Base-by-base conservation (phyloP, 331 rosid species). In the Arachis monticola region DNA sequence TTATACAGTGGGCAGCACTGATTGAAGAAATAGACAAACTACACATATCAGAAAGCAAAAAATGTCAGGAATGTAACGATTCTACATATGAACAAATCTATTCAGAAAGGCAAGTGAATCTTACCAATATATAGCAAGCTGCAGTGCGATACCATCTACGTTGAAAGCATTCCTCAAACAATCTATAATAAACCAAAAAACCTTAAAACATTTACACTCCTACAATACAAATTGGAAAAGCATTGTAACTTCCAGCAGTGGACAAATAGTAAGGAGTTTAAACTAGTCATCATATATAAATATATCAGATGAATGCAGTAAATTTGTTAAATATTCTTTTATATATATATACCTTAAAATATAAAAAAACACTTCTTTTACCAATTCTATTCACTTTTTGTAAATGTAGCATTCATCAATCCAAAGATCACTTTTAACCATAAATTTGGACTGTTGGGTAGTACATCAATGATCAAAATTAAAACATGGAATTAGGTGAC, bases 151-250 rank as follows among this genome's bases (percentile, higher is more conserved):
- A 94, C 97, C 99, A 94, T 88, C 99, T 92, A 53, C 90, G 91
- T 79, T 94, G 97, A 86, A 94, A 92, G 86, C 99, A 94, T 83
- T 94, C 99, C 89, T 94, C 99, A 77, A 94, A 94, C 87, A 94
- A 83, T 87, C 99, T 94, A 82, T 60, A 72, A 74, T 69, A 77
- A 58, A 77, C n/a, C 46, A 67, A 41, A 65, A n/a, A 35, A 35
- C 41, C 14, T 44, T 8, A 6, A 57, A 40, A 53, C 5, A 41
- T 9, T 52, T 44, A 55, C 38, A 52, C 11, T 22, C 64, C 50
- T 32, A 63, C 50, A 80, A 77, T 59, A 51, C 52, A 35, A 47
- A 64, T 10, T 17, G 60, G 12, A 53, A 56, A 77, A 67, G 60
- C 35, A 70, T 51, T 56, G 48, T 41, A 47, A 35, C 53, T 59